Evolutionary conservation across 2,329 filamentous ascomycete species (phyloP).

Genomic region (Aspergillus chevalieri): DNA sequence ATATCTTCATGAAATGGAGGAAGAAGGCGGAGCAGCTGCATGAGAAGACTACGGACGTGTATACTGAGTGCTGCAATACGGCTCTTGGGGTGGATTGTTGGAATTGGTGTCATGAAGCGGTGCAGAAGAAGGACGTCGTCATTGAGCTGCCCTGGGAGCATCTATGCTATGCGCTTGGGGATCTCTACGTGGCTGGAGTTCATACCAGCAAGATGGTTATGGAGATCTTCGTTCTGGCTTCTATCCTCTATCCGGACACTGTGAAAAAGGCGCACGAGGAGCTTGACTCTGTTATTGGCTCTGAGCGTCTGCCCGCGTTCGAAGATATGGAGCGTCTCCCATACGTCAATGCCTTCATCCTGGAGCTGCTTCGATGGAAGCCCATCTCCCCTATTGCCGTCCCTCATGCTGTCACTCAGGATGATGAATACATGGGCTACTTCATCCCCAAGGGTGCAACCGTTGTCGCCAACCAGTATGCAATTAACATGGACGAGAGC

Average conservation of each 20-base stretch:
- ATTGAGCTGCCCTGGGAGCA: conserved; percentile 34
- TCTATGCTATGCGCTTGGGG: conserved; percentile 41
- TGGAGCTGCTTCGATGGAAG: conserved; percentile 32
- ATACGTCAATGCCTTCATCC: conserved; percentile 27
- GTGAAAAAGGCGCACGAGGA: conserved; percentile 33
- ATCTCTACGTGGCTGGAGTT: conserved; percentile 43
- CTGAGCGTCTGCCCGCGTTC: conserved; percentile 24
- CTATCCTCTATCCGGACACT: conserved; percentile 39
- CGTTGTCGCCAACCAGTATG: conserved; percentile 38
- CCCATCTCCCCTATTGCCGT: conserved; percentile 40
- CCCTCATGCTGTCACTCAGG: conserved; percentile 42
- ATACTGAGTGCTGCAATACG: conserved; percentile 3
- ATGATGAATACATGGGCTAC: conserved; percentile 45
- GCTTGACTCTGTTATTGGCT: conserved; percentile 27
- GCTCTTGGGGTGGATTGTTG: conserved; percentile 9
- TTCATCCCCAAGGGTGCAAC: conserved; percentile 43
- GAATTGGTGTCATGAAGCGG: conserved; percentile 17
- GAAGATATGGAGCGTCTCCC: conserved; percentile 25
- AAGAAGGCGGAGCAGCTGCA: conserved; percentile 9
- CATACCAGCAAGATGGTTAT: conserved; percentile 45
- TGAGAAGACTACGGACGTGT: conserved; percentile 9
- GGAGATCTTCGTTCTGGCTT: conserved; percentile 42
- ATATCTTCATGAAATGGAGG: conserved; percentile 6
- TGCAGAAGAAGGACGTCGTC: conserved; percentile 31
- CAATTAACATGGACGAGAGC: conserved; percentile 35